Conservation (phyloP, 352 stramenopile genomes). For the Globisporangium irregulare region DNA sequence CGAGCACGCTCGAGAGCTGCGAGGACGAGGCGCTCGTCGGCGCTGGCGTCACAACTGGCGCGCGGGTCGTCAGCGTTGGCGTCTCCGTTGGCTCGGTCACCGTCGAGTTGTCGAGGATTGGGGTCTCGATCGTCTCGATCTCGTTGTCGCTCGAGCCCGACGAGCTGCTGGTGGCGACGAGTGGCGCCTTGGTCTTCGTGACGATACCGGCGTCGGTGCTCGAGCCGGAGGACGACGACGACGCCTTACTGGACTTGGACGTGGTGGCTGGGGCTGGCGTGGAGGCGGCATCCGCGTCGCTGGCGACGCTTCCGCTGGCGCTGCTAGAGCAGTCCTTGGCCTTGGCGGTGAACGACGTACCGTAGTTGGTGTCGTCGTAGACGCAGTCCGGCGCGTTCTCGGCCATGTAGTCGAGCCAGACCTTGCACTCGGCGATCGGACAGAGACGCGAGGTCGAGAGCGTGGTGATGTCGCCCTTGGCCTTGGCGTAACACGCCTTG, state of each 20-base stretch:
- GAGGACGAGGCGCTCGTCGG: conserved; percentile 12
- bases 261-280: background rate
- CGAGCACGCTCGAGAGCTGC: conserved; percentile 9
- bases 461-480: conserved; percentile 44
- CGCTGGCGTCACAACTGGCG: background rate
- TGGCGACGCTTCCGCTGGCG: conserved; percentile 9
- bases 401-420: conserved; percentile 60
- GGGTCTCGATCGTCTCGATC: conserved; percentile 12
- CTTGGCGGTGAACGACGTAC: conserved; percentile 39
- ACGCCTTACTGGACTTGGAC: conserved; percentile 3
- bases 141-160: conserved; percentile 8
- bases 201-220: conserved; percentile 17
- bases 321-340: conserved; percentile 36
- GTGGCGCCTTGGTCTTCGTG: conserved; percentile 4
- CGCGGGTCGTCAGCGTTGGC: background rate
- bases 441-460: conserved; percentile 55
- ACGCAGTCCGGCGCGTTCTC: conserved; percentile 50
- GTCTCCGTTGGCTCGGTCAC: conserved; percentile 5
- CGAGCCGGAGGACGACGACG: conserved; percentile 14
- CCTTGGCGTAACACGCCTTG: conserved; percentile 52
- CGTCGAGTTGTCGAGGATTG: conserved; percentile 13
- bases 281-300: background rate
- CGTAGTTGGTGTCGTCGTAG: conserved; percentile 68
- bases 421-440: conserved; percentile 40
- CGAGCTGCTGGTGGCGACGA: conserved; percentile 2